These are phyloP conservation scores for Alliaria petiolata DNA, from an alignment of 345 rosid genomes.

Conservation along the genomic window DNA sequence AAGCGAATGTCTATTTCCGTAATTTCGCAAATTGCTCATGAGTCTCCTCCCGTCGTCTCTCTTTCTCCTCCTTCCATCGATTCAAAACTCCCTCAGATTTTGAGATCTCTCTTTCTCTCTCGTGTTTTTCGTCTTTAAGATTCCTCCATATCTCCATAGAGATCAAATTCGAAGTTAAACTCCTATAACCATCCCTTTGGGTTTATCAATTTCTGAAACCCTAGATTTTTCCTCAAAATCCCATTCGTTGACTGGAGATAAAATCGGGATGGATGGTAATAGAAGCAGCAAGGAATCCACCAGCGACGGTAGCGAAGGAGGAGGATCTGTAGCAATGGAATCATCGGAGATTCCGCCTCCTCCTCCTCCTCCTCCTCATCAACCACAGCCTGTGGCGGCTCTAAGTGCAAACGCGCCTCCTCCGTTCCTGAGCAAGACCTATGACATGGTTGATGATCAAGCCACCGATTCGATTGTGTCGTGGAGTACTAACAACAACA, in stretches of 20 bases:
- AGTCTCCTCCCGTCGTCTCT: not conserved
- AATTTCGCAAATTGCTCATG: not conserved
- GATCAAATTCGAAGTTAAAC: not conserved
- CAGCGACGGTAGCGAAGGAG: constrained; percentile 12
- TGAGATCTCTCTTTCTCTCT: not conserved
- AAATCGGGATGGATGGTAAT: constrained; percentile 9
- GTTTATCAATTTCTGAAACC: constrained; percentile 11
- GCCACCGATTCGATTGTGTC: constrained; percentile 67
- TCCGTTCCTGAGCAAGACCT: constrained; percentile 90
- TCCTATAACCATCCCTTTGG: not conserved
- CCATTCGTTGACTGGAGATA: not conserved
- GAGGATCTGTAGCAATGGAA: not conserved
- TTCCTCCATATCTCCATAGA: not conserved
- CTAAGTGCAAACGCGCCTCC: constrained; percentile 66
- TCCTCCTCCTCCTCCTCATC: constrained; percentile 16
- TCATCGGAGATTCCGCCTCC: constrained; percentile 13
- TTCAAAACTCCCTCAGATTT: not conserved
- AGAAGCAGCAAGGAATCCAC: not conserved
- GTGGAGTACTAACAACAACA: constrained; percentile 71
- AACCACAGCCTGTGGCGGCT: constrained; percentile 41
- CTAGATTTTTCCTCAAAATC: not conserved
- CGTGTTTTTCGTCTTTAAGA: not conserved
- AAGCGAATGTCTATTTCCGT: constrained; percentile 12
- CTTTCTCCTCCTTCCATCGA: not conserved
- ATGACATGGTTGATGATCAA: constrained; percentile 89